Evolutionary conservation across 345 rosid genomes (phyloP), one percentile per base, ranked within the genome.

Genomic region (Pseudoturritis turrita): DNA sequence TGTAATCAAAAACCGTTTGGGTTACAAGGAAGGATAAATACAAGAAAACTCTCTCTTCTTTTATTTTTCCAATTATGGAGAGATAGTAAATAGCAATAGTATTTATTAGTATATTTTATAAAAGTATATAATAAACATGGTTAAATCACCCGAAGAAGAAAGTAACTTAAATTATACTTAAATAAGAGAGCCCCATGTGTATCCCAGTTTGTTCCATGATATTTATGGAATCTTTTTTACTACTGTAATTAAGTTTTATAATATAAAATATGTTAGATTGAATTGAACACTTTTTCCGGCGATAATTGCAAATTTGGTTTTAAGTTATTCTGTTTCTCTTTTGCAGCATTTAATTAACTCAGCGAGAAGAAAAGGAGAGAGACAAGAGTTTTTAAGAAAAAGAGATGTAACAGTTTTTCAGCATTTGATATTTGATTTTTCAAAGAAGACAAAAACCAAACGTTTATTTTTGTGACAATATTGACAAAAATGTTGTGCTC

Each of bases 251-350:
- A 4, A 14, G 3, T 17, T 25, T 26, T 10, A 31, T 9, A 3
- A 22, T 54, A 52, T 3, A 13, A 36, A 53, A 62, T 44, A 69
- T 61, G 50, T 26, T 26, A 6, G 5, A 23, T 17, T 51, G 55
- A 60, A 76, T 17, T 39, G 54, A 44, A 41, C 55, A 36, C 19
- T 78, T 71, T 41, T 81, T 72, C 33, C 35, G 76, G 35, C 61
- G 74, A 84, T 78, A 73, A 71, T 78, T 82, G 77, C 78, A 81
- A 85, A 73, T 13, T 35, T 39, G 61, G 77, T 61, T 35, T 51
- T 52, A 44, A 57, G 35, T 59, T 43, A 58, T 77, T 63, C 22
- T 59, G 46, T 40, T 72, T 80, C 79, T 64, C 77, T 77, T 88
- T 66, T 76, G 76, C 74, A 55, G 39, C 23, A 74, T 76, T 62